These are phyloP conservation scores for Camellia sinensis DNA, from an alignment of 148 eudicot species.

Conservation along the genomic window DNA sequence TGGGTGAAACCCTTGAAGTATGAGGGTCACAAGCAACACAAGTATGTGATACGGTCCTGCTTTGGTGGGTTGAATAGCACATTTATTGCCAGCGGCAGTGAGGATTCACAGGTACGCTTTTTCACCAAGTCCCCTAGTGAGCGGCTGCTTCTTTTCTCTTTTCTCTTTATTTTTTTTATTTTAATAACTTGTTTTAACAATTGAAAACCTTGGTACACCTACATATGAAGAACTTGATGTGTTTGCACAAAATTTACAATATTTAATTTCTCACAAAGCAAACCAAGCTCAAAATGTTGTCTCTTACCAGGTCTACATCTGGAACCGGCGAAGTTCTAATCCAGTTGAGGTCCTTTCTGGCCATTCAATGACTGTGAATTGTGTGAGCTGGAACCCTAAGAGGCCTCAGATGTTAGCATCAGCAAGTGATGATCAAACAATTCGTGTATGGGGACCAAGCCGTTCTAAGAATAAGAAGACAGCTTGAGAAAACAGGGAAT, in stretches of 20 bases:
- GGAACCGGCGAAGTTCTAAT: conserved; percentile 61
- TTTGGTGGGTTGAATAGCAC: conserved; percentile 75
- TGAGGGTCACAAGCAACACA: conserved; percentile 74
- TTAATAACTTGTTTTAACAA: not conserved
- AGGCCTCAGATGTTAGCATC: conserved; percentile 88
- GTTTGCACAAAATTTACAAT: not conserved
- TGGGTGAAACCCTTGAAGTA: conserved; percentile 64
- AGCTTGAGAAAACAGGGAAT: conserved; percentile 10
- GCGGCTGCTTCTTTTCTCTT: too few relatives aligned
- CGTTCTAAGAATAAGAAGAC: conserved; percentile 15
- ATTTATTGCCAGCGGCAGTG: conserved; percentile 95
- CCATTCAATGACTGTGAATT: conserved; percentile 79
- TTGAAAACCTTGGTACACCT: not conserved
- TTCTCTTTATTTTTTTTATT: not conserved
- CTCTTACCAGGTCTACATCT: conserved; percentile 67
- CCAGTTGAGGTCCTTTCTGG: conserved; percentile 78
- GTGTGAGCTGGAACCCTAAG: conserved; percentile 92
- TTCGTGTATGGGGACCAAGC: conserved; percentile 87
- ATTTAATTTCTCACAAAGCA: not conserved
- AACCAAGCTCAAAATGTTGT: not conserved
- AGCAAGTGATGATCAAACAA: conserved; percentile 90
- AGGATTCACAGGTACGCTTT: conserved; percentile 69
- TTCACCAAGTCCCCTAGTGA: not conserved
- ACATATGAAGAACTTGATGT: not conserved
- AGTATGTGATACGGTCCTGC: conserved; percentile 87